Evolutionary conservation across 176 grass and related monocot species (phyloP).

Genomic region (Oryza glumipatula): DNA sequence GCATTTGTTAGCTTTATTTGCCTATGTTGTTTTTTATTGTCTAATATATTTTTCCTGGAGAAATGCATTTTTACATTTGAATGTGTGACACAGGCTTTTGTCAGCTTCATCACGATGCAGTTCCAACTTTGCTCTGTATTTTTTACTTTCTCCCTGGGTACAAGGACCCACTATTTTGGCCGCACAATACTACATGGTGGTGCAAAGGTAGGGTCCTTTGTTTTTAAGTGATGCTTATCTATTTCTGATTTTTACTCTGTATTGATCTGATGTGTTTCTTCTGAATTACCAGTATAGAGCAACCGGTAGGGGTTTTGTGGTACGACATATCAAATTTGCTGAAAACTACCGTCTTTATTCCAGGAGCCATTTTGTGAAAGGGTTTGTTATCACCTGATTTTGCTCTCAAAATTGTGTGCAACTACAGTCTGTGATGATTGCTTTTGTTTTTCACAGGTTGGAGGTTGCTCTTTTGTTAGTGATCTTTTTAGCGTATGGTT

Average conservation of each 20-base stretch:
- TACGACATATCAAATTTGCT: conserved; percentile 85
- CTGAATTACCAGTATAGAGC: conserved; percentile 69
- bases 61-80: conserved; percentile 33
- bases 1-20: conserved; percentile 26
- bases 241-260: conserved; percentile 5
- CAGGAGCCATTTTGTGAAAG: conserved; percentile 95
- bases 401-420: conserved; percentile 3
- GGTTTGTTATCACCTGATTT: conserved; percentile 52
- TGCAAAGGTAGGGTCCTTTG: conserved; percentile 66
- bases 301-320: conserved; percentile 94
- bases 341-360: conserved; percentile 96
- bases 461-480: conserved; percentile 84
- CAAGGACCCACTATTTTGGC: conserved; percentile 92
- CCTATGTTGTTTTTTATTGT: conserved; percentile 11
- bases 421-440: conserved; percentile 22
- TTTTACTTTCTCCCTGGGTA: conserved; percentile 98
- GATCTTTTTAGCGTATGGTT: conserved; percentile 78
- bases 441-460: conserved; percentile 60
- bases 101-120: conserved; percentile 89
- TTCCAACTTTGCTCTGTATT: conserved; percentile 90
- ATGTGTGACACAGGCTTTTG: conserved; percentile 69
- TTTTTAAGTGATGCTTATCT: not conserved
- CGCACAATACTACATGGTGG: conserved; percentile 92
- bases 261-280: conserved; percentile 16
- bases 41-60: conserved; percentile 10